Percentiles rank a stretch among this genome's conserved stretches.
Evolutionary conservation across 805 yeast species (phyloP).

Genomic region (Wickerhamomyces xylosicus): DNA sequence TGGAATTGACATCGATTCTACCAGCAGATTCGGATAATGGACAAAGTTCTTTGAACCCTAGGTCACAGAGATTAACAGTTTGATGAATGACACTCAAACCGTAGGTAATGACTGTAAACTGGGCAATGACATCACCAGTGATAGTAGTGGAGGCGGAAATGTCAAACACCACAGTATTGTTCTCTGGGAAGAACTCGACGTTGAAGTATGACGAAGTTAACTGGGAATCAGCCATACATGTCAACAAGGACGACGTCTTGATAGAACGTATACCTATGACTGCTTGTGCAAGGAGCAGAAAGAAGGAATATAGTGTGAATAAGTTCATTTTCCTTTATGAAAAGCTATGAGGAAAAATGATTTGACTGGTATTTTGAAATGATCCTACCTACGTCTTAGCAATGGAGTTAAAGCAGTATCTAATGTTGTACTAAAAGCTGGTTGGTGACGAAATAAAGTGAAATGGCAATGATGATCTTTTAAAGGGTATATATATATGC

Average conservation of each 20-base stretch:
- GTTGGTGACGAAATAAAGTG: too few species aligned
- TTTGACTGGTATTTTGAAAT: too few species aligned
- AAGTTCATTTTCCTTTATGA: slow-evolving; percentile 5
- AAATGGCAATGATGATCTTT: too few species aligned
- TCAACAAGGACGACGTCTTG: slow-evolving; percentile 60
- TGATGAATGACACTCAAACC: slow-evolving; percentile 58
- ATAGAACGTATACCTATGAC: slow-evolving; percentile 17
- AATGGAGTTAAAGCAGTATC: too few species aligned
- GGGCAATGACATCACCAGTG: slow-evolving; percentile 55
- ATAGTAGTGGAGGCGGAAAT: slow-evolving; percentile 74
- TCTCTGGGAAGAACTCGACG: slow-evolving; percentile 60
- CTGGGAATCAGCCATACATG: slow-evolving; percentile 87
- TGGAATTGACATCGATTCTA: slow-evolving; percentile 60
- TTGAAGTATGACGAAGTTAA: slow-evolving; percentile 79
- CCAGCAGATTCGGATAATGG: slow-evolving; percentile 86
- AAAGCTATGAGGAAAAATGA: too few species aligned
- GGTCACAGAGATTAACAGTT: slow-evolving; percentile 53
- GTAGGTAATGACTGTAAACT: slow-evolving; percentile 61
- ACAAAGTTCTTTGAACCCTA: slow-evolving; percentile 52
- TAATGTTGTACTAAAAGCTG: too few species aligned
- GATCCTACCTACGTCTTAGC: too few species aligned
- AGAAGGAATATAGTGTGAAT: slow-evolving; percentile 3
- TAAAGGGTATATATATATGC: too few species aligned
- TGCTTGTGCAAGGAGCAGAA: slow-evolving; percentile 4
- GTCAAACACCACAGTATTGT: slow-evolving; percentile 51